Evolutionary conservation across 108 stramenopile species (phyloP), one percentile per base, ranked within the genome.

Genomic region (Cyclostephanos tholiformis): DNA sequence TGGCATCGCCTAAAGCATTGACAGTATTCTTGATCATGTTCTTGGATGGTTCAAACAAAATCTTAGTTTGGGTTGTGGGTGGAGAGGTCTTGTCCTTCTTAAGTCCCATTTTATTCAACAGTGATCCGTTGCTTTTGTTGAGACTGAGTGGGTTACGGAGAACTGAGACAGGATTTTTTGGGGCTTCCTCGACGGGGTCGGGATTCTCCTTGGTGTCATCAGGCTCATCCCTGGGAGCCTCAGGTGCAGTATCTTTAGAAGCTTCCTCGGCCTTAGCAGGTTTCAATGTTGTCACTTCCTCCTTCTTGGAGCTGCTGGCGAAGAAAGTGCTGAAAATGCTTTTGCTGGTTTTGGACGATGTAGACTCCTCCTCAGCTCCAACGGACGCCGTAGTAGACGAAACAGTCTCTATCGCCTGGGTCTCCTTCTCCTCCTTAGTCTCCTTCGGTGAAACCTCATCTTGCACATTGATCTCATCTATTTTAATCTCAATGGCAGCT

Each of bases 121-220:
- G 6, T 11, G 58, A 29, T 12, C n/a, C n/a, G n/a, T 16, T 7
- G 19, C 20, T 51, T 20, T 51, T 51, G 16, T 59, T 59, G 58
- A 59, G 22, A 30, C 32, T 59, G 30, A 60, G 59, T 0, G 59
- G 59, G 36, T 4, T 60, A 19, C 59, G 59, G 35, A 60, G 29
- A 19, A 19, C 29, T 1, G 59, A 60, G 59, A 39, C 2, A 2
- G 59, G n/a, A 17, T 39, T 38, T 6, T 39, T 60, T 3, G 36
- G n/a, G 35, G 36, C 16, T 35, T 35, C 36, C 35, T 60, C 23
- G 2, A 3, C 2, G 14, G 59, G 59, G n/a, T n/a, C 39, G 16
- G 59, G 16, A 30, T 60, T 60, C 19, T 60, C 59, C 36, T 60
- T 60, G 12, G 59, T 60, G 38, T 60, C 39, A 5, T 39, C 59